Percentiles rank a stretch among this genome's conserved stretches.
Conservation (phyloP, 352 stramenopile genomes). For the Globisporangium polare region DNA sequence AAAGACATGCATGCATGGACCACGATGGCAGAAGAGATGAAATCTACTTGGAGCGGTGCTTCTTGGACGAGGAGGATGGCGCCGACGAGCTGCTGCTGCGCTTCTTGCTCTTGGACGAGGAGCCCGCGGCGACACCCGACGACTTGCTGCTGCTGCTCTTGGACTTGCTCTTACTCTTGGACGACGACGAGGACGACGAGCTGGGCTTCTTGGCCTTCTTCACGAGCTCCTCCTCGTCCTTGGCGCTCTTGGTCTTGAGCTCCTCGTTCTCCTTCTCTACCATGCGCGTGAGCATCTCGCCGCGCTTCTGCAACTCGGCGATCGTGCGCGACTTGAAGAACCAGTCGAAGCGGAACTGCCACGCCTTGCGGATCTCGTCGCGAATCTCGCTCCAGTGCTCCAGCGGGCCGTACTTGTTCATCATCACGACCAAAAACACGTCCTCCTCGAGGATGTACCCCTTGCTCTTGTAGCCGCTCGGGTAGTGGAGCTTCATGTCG, state of each 20-base stretch:
- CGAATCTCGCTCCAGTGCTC: constrained; percentile 96
- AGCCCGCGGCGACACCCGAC: background rate
- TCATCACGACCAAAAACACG: constrained; percentile 98
- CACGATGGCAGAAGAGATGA: constrained; percentile 6
- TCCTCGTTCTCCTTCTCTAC: constrained; percentile 94
- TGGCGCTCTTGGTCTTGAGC: constrained; percentile 62
- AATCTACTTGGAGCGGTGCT: constrained; percentile 64
- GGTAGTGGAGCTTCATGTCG: constrained; percentile 87
- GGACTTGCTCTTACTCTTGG: constrained; percentile 48
- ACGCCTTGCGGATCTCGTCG: constrained; percentile 96
- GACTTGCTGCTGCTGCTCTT: constrained; percentile 44
- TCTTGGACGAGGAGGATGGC: constrained; percentile 52
- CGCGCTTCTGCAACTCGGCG: constrained; percentile 96
- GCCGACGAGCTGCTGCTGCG: constrained; percentile 45
- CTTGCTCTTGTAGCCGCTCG: constrained; percentile 91
- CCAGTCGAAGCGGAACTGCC: constrained; percentile 99
- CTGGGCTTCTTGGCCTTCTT: constrained; percentile 74
- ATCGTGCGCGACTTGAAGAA: constrained; percentile 99
- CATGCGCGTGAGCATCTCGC: constrained; percentile 93
- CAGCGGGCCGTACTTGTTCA: constrained; percentile 97
- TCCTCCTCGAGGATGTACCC: constrained; percentile 97
- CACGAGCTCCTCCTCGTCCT: constrained; percentile 73
- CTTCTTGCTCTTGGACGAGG: constrained; percentile 50
- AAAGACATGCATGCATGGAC: background rate
- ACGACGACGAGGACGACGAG: constrained; percentile 59